Evolutionary conservation across 148 eudicot species (phyloP).

Genomic region (Hydrangea macrophylla): DNA sequence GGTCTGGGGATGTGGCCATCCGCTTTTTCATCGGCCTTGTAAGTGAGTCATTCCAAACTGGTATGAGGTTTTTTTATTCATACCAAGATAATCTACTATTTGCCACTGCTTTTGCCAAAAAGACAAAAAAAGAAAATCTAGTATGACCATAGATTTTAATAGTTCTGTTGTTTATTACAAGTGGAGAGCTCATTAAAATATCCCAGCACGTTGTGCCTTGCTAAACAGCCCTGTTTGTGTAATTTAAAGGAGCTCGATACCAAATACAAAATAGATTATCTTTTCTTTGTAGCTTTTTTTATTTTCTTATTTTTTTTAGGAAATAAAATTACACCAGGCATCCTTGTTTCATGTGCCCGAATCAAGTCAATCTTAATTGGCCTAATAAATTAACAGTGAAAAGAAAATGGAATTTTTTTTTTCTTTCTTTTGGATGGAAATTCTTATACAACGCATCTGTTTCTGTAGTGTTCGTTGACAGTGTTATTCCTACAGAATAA

Average conservation of each 20-base stretch:
- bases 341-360: background rate
- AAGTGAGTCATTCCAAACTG: constrained; percentile 32
- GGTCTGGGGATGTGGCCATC: constrained; percentile 71
- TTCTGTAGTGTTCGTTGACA: constrained; percentile 4
- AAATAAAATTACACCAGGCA: background rate
- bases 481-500: background rate
- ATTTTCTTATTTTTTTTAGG: background rate
- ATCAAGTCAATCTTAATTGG: background rate
- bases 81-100: background rate
- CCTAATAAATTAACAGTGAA: background rate
- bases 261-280: background rate
- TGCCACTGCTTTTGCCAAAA: constrained; percentile 1
- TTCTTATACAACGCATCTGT: background rate
- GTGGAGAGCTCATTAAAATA: background rate
- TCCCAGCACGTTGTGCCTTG: background rate
- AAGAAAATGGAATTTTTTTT: background rate
- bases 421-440: no score
- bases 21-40: constrained; percentile 91
- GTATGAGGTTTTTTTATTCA: background rate
- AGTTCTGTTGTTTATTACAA: no score
- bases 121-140: background rate
- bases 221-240: background rate
- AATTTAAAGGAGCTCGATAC: background rate
- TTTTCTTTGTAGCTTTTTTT: no score
- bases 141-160: no score